Percentiles rank a stretch among this genome's conserved stretches.
Conservation (phyloP, 179 eudicot species). For the Patellifolia procumbens region DNA sequence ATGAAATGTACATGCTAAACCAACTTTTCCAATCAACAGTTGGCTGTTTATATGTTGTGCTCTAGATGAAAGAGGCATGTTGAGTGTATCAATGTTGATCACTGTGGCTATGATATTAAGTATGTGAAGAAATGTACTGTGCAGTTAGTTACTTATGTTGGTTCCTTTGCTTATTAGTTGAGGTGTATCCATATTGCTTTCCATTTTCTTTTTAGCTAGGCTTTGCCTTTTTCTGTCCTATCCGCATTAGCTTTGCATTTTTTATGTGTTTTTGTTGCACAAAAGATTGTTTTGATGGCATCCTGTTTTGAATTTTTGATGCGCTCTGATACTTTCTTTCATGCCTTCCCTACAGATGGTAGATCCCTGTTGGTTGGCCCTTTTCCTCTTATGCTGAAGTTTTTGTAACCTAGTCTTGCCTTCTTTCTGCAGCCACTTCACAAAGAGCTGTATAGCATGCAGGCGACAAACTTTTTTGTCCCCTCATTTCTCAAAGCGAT, state of each 20-base stretch:
- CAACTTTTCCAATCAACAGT: not conserved
- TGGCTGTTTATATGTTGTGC: not conserved
- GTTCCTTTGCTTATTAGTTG: not conserved
- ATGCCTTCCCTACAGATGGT: not conserved
- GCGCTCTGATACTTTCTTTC: not conserved
- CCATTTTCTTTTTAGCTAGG: not conserved
- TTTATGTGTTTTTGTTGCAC: not conserved
- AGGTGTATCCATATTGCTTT: not conserved
- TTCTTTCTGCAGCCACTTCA: constrained; percentile 60
- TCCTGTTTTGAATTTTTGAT: not conserved
- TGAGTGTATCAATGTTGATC: not conserved
- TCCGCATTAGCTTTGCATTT: not conserved
- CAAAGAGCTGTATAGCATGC: constrained; percentile 64
- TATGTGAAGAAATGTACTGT: not conserved
- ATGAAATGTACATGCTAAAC: not conserved
- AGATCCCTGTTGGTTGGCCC: not conserved
- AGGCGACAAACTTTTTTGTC: constrained; percentile 68
- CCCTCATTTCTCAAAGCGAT: constrained; percentile 78
- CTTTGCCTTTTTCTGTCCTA: not conserved
- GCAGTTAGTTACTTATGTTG: not conserved
- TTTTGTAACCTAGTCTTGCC: constrained; percentile 1
- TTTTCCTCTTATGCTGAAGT: not conserved
- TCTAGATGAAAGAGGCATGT: not conserved
- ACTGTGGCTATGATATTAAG: not conserved
- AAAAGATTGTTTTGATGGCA: not conserved